A percentile compares a stretch with the other conserved stretches of the same genome.
phyloP scores from a whole-genome alignment of 106 monocot species.

The Phalaenopsis equestris region DNA sequence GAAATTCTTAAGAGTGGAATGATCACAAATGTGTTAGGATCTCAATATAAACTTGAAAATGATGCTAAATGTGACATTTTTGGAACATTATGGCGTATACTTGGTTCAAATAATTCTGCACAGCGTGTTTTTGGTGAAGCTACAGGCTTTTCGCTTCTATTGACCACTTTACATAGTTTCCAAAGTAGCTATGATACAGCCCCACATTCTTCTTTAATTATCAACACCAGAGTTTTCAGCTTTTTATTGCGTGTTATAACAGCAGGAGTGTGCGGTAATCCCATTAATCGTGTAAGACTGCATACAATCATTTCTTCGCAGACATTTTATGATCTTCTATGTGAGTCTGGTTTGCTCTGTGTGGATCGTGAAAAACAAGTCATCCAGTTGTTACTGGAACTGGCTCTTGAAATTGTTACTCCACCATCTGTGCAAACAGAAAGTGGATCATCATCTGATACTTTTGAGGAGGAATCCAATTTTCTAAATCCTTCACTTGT shows the following conservation, averaged over 20 bases:
- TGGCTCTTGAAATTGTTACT: constrained; percentile 85
- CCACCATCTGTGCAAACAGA: constrained; percentile 61
- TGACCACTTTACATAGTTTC: constrained; percentile 83
- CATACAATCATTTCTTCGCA: constrained; percentile 77
- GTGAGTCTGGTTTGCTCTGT: constrained; percentile 82
- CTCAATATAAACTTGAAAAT: constrained; percentile 73
- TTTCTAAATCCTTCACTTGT: constrained; percentile 41
- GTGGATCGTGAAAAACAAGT: constrained; percentile 85
- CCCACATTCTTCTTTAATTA: constrained; percentile 26
- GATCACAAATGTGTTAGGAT: constrained; percentile 64
- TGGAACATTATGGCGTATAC: constrained; percentile 83
- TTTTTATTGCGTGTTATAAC: constrained; percentile 82
- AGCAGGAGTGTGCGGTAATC: constrained; percentile 81
- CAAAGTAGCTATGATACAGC: constrained; percentile 42
- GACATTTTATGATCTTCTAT: constrained; percentile 84
- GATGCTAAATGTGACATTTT: constrained; percentile 91
- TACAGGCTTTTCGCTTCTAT: constrained; percentile 92
- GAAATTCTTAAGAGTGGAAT: constrained; percentile 96
- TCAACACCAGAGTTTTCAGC: constrained; percentile 59
- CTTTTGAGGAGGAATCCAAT: constrained; percentile 29
- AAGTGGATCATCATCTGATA: constrained; percentile 29
- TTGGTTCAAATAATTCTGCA: constrained; percentile 72
- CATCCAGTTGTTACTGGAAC: constrained; percentile 80
- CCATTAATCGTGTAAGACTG: constrained; percentile 65
- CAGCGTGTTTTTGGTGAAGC: constrained; percentile 93